Conservation (phyloP, 257 asterid genomes). For the Solanum lycopersicoides region DNA sequence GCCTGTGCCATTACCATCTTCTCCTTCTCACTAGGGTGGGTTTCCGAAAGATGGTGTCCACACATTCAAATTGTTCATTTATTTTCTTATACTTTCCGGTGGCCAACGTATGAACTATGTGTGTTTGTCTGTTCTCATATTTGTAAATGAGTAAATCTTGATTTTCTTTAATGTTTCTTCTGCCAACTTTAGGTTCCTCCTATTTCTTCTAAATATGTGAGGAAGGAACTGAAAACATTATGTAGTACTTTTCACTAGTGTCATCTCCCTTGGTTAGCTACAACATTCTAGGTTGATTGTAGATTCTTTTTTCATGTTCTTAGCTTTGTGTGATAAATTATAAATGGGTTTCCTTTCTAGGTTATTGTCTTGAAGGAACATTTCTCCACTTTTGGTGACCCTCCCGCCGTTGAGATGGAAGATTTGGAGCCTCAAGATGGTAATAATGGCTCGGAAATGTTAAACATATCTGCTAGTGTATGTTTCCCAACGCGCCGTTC, state of each 20-base stretch:
- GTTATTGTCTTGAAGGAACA: conserved; percentile 68
- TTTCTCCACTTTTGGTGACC: conserved; percentile 68
- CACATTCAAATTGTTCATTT: not conserved
- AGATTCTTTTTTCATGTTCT: not conserved
- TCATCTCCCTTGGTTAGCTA: not conserved
- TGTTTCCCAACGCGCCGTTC: conserved; percentile 52
- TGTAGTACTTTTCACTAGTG: not conserved
- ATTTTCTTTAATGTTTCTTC: not conserved
- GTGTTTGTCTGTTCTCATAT: not conserved
- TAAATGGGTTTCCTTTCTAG: conserved; percentile 22
- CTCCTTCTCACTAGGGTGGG: not conserved
- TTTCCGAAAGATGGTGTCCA: not conserved
- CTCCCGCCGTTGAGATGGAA: conserved; percentile 59
- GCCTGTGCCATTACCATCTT: not conserved
- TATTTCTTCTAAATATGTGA: not conserved
- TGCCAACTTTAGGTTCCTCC: not conserved
- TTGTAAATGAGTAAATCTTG: not conserved
- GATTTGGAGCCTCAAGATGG: conserved; percentile 35
- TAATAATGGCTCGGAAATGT: conserved; percentile 20
- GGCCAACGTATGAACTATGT: not conserved
- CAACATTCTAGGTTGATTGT: not conserved
- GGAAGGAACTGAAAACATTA: not conserved
- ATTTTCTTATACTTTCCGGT: not conserved
- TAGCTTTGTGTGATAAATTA: not conserved
- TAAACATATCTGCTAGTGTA: conserved; percentile 47